Percentiles rank a stretch among this genome's conserved stretches.
Evolutionary conservation across 805 yeast genomes (phyloP).

Genomic region (Debaryomyces maramus): DNA sequence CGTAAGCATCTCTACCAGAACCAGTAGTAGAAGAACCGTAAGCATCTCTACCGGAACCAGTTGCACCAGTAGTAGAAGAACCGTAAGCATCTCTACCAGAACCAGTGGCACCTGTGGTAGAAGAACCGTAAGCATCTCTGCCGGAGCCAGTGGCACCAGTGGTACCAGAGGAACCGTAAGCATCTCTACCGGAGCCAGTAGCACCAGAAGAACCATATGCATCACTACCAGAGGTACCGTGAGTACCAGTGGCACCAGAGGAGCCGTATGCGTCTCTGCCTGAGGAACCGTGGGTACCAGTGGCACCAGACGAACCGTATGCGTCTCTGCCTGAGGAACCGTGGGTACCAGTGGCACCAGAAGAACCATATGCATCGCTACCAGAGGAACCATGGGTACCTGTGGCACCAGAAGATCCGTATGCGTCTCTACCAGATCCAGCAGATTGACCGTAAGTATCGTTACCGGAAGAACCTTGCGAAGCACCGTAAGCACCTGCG

Average conservation of each 20-base stretch:
- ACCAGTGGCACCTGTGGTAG: constrained; percentile 11
- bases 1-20: constrained; percentile 15
- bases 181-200: constrained; percentile 12
- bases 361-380: constrained; percentile 16
- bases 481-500: constrained; percentile 13
- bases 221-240: constrained; percentile 15
- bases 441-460: constrained; percentile 13
- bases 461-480: constrained; percentile 11
- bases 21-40: constrained; percentile 14
- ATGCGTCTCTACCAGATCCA: constrained; percentile 16
- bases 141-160: constrained; percentile 9
- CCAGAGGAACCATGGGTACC: constrained; percentile 14
- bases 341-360: constrained; percentile 9
- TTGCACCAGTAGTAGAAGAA: constrained; percentile 8
- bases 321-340: constrained; percentile 17
- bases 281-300: constrained; percentile 13
- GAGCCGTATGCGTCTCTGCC: constrained; percentile 18
- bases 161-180: constrained; percentile 14
- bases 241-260: constrained; percentile 9
- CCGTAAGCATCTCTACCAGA: constrained; percentile 11
- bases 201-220: constrained; percentile 16
- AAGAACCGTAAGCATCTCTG: constrained; percentile 2
- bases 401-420: constrained; percentile 13
- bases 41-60: constrained; percentile 13
- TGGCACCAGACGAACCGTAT: constrained; percentile 11